phyloP scores from a whole-genome alignment of 768 basidiomycete species.

The Rickenella mellea region DNA sequence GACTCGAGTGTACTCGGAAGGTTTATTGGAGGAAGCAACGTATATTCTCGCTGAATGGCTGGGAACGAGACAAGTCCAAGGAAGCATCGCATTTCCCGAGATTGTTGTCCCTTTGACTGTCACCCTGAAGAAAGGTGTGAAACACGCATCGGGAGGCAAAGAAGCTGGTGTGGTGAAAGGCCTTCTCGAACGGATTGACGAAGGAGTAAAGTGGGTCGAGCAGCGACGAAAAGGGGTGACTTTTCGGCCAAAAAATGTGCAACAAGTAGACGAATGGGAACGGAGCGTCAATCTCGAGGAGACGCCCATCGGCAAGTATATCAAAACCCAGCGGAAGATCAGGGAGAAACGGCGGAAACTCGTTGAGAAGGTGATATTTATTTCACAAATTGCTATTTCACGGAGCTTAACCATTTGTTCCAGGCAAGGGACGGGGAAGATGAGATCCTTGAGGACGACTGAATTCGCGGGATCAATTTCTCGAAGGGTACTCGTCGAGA shows the following conservation, averaged over 20 bases:
- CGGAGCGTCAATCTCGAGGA: constrained; percentile 40
- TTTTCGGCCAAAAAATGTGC: constrained; percentile 67
- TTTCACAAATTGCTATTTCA: neutral
- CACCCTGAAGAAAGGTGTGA: constrained; percentile 64
- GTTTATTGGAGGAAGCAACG: constrained; percentile 69
- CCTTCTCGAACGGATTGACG: constrained; percentile 81
- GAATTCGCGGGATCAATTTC: neutral
- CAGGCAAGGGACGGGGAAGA: constrained; percentile 66
- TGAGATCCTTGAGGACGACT: constrained; percentile 49
- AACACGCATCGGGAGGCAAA: constrained; percentile 41
- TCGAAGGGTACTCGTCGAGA: too few species aligned
- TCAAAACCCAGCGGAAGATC: constrained; percentile 72
- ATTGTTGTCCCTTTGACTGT: constrained; percentile 71
- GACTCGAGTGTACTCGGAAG: constrained; percentile 80
- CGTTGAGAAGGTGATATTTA: constrained; percentile 56
- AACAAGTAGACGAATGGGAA: constrained; percentile 71
- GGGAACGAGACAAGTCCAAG: constrained; percentile 57
- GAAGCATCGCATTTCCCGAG: constrained; percentile 91
- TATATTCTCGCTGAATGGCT: constrained; percentile 82
- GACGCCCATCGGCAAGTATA: constrained; percentile 73
- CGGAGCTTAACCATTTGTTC: constrained; percentile 10
- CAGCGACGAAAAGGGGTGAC: constrained; percentile 54
- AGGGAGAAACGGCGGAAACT: constrained; percentile 64
- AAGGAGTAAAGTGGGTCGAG: constrained; percentile 73
- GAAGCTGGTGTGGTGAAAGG: constrained; percentile 58